phyloP scores from a whole-genome alignment of 1,284 basidiomycete genomes.

The Cutaneotrichosporon daszewskae region DNA sequence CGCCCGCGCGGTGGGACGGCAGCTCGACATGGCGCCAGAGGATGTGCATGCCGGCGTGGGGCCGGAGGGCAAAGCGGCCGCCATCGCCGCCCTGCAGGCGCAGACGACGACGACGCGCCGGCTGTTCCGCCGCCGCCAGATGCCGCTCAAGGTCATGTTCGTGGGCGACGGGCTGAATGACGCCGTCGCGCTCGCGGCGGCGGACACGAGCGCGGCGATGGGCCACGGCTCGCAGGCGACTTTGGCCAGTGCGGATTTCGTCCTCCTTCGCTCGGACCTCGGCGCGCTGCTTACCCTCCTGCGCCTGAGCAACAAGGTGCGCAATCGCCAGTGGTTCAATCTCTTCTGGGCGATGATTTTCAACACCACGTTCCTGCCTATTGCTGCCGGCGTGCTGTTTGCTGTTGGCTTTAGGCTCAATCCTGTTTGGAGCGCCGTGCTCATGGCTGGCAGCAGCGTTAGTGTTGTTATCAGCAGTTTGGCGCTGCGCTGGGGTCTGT shows the following conservation, averaged over 20 bases:
- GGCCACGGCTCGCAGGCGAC: slow-evolving; percentile 96
- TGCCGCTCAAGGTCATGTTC: slow-evolving; percentile 85
- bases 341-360: slow-evolving; percentile 89
- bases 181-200: slow-evolving; percentile 89
- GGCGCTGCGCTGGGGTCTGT: slow-evolving; percentile 75
- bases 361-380: slow-evolving; percentile 89
- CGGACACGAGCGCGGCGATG: slow-evolving; percentile 91
- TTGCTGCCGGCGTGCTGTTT: slow-evolving; percentile 94
- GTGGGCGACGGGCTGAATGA: slow-evolving; percentile 99
- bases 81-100: slow-evolving; percentile 9
- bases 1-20: slow-evolving; percentile 74
- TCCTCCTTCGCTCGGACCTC: slow-evolving; percentile 92
- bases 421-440: slow-evolving; percentile 95
- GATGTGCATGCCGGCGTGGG: slow-evolving; percentile 84
- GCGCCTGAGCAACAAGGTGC: slow-evolving; percentile 81
- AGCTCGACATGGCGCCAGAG: slow-evolving; percentile 72
- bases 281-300: slow-evolving; percentile 93
- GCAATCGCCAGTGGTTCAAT: slow-evolving; percentile 75
- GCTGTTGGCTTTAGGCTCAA: slow-evolving; percentile 81
- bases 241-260: slow-evolving; percentile 94
- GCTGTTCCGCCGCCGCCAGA: slow-evolving; percentile 26
- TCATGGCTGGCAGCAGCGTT: slow-evolving; percentile 98
- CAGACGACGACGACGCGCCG: not conserved
- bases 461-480: slow-evolving; percentile 92
- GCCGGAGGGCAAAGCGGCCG: slow-evolving; percentile 77